Base-by-base conservation (phyloP, 257 asterid genomes). In the Nicotiana benthamiana region DNA sequence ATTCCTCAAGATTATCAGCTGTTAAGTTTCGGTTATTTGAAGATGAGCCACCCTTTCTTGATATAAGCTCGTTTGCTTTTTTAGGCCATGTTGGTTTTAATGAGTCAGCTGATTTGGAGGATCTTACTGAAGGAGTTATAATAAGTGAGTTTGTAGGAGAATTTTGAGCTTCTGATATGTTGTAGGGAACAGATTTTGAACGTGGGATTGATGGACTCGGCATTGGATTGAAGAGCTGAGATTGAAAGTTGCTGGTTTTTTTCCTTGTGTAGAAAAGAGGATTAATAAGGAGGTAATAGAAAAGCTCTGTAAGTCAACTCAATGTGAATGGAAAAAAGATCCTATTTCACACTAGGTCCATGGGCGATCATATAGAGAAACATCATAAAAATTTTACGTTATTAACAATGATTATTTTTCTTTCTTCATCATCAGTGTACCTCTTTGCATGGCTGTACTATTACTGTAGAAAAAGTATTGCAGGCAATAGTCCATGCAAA, bases 141-240 rank as follows among this genome's bases (percentile, higher is more conserved):
- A 34, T 70, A 52, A 83, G 80, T 13, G 86, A 80, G 86, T 75
- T 24, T 8, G 92, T 18, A 26, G 92, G 91, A 9, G 90, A 86
- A 2, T 54, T 77, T 59, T 59, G 24, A 4, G 90, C 86, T 62
- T 86, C 76, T 72, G 32, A 75, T 75, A 80, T 83, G 82, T 87
- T 86, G 63, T 85, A 83, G 16, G 95, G 90, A 28, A 83, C 92
- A 1, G 97, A 91, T 83, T 81, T 79, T 22, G 94, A 86, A 59
- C 92, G 92, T 54, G 92, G 92, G 75, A 90, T 86, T 6, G 32
- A 22, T 27, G 92, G 92, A 65, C 86, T 89, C 82, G 92, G 87
- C 96, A 90, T 89, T 61, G 89, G 61, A 90, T 89, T 61, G 89
- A 65, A 75, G 53, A 24, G 75, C 75, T 82, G 83, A 65, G 72